Evolutionary conservation across 208 protist genomes (phyloP).

Genomic region (Kentomonas sorsogonicus): DNA sequence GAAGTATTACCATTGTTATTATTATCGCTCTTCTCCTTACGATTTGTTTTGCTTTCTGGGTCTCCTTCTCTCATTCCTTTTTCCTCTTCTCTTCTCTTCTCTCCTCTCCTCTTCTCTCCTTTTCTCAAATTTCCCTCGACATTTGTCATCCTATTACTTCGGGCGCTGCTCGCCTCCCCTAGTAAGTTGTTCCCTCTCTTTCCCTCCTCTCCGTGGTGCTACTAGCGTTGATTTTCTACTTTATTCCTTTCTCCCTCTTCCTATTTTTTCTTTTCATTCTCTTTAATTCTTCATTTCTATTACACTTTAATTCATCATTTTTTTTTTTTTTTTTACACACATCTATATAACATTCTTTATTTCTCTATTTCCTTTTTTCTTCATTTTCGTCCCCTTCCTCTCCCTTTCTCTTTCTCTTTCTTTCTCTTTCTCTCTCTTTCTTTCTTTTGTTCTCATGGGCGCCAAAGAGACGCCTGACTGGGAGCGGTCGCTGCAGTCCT

Average conservation of each 20-base stretch:
- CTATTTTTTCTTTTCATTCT: background rate
- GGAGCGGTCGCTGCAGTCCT: too few species aligned
- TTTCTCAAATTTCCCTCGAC: background rate
- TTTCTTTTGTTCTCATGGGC: background rate
- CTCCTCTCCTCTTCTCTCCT: background rate
- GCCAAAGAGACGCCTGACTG: background rate
- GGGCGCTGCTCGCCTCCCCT: background rate
- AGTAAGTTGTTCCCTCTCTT: background rate
- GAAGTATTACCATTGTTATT: conserved; percentile 1
- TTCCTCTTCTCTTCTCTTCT: background rate
- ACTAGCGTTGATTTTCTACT: conserved; percentile 12
- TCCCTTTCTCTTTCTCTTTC: too few species aligned
- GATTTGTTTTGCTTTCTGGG: background rate
- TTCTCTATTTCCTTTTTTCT: background rate
- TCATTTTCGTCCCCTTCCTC: background rate
- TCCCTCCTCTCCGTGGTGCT: conserved; percentile 10
- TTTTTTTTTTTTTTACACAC: background rate
- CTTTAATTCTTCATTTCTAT: background rate
- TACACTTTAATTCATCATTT: background rate
- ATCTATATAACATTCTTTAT: background rate
- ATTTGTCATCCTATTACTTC: background rate
- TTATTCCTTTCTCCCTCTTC: background rate
- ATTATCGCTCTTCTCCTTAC: too few species aligned
- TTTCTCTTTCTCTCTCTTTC: too few species aligned
- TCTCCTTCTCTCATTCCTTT: background rate